These are phyloP conservation scores for Arthromyces matolae DNA, from an alignment of 768 basidiomycete species.

Conservation along the genomic window DNA sequence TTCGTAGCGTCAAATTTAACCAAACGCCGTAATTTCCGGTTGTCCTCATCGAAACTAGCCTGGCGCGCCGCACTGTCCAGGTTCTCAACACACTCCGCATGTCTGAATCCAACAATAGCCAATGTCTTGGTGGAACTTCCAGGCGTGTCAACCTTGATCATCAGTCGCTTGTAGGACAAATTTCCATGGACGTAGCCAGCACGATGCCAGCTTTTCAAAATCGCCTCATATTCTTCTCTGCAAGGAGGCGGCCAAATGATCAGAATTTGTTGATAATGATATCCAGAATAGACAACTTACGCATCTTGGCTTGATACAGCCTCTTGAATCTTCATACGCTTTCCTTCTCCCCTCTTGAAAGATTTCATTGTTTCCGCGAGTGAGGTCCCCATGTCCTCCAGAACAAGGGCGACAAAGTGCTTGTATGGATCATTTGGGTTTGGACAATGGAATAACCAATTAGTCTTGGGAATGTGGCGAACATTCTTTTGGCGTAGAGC, in stretches of 20 bases:
- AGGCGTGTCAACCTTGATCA: not conserved
- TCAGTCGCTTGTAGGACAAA: not conserved
- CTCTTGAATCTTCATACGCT: not conserved
- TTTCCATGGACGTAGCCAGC: not conserved
- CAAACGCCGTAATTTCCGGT: no score
- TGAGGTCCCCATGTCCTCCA: conserved; percentile 2
- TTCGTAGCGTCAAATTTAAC: no score
- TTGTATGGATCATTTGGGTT: not conserved
- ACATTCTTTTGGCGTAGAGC: not conserved
- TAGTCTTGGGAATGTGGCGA: not conserved
- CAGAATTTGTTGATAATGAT: not conserved
- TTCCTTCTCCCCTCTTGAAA: not conserved
- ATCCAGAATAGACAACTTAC: not conserved
- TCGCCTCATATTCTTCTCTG: not conserved
- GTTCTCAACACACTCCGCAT: no score
- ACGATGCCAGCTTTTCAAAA: not conserved
- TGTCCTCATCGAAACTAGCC: no score
- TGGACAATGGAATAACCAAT: not conserved
- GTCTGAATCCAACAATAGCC: conserved; percentile 1
- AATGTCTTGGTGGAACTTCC: not conserved
- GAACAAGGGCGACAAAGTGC: not conserved
- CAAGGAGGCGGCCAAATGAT: not conserved
- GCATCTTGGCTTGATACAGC: not conserved
- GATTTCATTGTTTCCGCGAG: not conserved
- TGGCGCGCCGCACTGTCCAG: no score